Evolutionary conservation across 768 basidiomycete genomes (phyloP), one percentile per base, ranked within the genome.

Genomic region (Gautieria morchelliformis): DNA sequence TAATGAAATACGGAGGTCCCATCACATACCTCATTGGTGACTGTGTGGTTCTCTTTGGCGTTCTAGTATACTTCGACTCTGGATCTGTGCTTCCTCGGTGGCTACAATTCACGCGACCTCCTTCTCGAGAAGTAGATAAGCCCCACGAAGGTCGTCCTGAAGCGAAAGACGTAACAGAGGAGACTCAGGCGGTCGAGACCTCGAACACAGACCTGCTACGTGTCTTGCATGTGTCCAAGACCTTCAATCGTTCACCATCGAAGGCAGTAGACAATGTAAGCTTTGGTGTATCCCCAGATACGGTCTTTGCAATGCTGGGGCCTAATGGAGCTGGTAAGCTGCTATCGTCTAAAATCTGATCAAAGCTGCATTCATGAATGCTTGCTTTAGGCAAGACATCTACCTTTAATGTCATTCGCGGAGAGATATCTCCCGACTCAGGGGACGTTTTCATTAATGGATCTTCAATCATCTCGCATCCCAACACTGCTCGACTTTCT

Each of bases 371-470:
- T 9, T 37, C 14, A 14, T 10, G 27, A 32, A 46, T 10, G 32
- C 6, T 24, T 3, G 33, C 47, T 32, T 48, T 50, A 40, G 88
- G 89, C 0, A 90, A 90, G 69, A 89, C 86, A 11, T 89, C 89
- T 0, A 84, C 83, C 0, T 87, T 90, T 68, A 87, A 88, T 22
- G 67, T 88, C 64, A 89, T 91, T 59, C 83, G 86, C 24, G 86
- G 85, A 0, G 82, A 88, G 62, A 72, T 85, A 32, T 66, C 79
- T 27, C 87, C 87, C 0, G 81, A 87, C 60, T 60, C 69, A 0
- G 89, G 89, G 1, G 85, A 91, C 60, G 78, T 88, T 15, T 64
- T 79, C 51, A 85, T 92, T 64, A 78, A 80, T 55, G 83, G 79
- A 3, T 72, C 75, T 33, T 89, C 87, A 3, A 82, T 87, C 39